Conservation (phyloP, 805 yeast genomes). For the Kuraishia borneana region DNA sequence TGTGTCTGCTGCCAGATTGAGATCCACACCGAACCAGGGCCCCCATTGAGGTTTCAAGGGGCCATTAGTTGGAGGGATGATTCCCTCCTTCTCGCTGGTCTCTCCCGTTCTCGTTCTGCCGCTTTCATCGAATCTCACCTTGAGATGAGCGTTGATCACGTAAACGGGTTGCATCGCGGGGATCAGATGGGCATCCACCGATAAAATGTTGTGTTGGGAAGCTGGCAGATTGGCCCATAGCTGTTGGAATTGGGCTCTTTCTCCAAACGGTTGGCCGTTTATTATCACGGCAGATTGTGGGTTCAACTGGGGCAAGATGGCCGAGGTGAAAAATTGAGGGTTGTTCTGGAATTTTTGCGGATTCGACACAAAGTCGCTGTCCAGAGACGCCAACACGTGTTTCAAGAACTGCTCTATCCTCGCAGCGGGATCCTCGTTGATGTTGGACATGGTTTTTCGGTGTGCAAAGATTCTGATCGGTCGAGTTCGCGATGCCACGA, state of each 20-base stretch:
- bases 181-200: conserved; percentile 54
- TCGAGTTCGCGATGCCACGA: too few species aligned
- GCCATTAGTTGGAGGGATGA: conserved; percentile 2
- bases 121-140: conserved; percentile 67
- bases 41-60: conserved; percentile 47
- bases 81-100: conserved; percentile 31
- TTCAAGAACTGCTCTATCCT: conserved; percentile 7
- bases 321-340: conserved; percentile 7
- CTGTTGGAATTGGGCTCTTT: conserved; percentile 42
- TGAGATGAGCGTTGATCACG: conserved; percentile 36
- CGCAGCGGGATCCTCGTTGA: too few species aligned
- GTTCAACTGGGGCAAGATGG: conserved; percentile 34
- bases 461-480: too few species aligned
- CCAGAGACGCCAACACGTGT: conserved; percentile 4
- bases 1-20: conserved; percentile 52
- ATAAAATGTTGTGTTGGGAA: conserved; percentile 53
- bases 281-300: conserved; percentile 40
- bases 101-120: conserved; percentile 61
- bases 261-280: conserved; percentile 46
- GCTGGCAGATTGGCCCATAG: conserved; percentile 45
- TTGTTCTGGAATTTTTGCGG: conserved; percentile 5
- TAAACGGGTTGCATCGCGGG: conserved; percentile 45
- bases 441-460: too few species aligned
- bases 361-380: conserved; percentile 2
- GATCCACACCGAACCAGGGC: conserved; percentile 56